A percentile compares a stretch with the other conserved stretches of the same genome.
phyloP scores from a whole-genome alignment of 495 filamentous ascomycete genomes.

The Rhypophila decipiens region DNA sequence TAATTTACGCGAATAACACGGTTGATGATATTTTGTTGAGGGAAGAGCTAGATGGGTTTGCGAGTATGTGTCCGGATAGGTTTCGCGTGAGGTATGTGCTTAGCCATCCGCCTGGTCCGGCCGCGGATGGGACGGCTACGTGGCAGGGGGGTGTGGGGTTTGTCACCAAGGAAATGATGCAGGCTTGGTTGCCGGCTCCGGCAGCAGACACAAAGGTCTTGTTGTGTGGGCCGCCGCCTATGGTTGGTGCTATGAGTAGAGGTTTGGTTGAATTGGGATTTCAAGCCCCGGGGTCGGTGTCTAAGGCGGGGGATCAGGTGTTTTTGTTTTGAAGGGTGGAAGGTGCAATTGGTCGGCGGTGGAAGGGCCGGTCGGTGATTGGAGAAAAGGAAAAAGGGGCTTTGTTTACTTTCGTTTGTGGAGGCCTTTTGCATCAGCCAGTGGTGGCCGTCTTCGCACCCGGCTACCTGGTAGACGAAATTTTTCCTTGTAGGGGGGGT shows the following conservation, averaged over 20 bases:
- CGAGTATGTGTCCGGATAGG: conserved; percentile 29
- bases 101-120: conserved; percentile 20
- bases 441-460: too few relatives aligned
- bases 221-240: conserved; percentile 75
- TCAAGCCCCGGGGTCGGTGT: conserved; percentile 64
- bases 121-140: conserved; percentile 9
- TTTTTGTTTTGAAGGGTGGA: conserved; percentile 61
- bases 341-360: background rate
- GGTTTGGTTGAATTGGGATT: conserved; percentile 68
- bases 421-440: too few relatives aligned
- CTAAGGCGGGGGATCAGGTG: conserved; percentile 76
- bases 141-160: conserved; percentile 29
- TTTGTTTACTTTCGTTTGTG: too few relatives aligned
- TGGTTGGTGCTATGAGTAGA: conserved; percentile 84
- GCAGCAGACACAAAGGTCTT: conserved; percentile 61
- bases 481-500: too few relatives aligned
- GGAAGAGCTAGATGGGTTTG: conserved; percentile 42
- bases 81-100: conserved; percentile 44
- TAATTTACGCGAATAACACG: conserved; percentile 56
- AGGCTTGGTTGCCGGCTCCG: conserved; percentile 18
- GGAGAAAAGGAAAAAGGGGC: background rate
- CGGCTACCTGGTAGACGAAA: too few relatives aligned
- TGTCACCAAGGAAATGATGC: conserved; percentile 27
- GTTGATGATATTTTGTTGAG: conserved; percentile 65
- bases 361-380: background rate